Base-by-base conservation (phyloP, 2,329 filamentous ascomycete genomes). In the Aspergillus brasiliensis region DNA sequence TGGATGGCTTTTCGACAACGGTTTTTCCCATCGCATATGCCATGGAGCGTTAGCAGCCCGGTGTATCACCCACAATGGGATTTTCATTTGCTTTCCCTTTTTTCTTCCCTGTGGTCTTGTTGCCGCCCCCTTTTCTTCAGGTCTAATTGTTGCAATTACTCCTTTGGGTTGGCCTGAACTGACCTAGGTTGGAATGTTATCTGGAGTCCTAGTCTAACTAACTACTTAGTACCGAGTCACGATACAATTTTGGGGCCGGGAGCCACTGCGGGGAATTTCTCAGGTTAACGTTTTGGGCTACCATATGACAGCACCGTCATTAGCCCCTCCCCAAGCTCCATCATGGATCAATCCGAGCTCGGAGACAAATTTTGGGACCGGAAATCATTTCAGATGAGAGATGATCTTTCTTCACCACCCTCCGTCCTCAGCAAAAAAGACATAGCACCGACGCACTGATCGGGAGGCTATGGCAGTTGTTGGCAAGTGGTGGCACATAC, bases 161-260 rank as follows among this genome's bases (percentile, higher is more conserved):
- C 52, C 42, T 40, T 40, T 44, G 40, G 17, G 42, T 31, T 46
- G 52, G 52, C 27, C 38, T 44, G 8, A 19, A 6, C 21, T 55
- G 38, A 46, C 34, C 55, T 44, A 49, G 37, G 37, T 56, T 52
- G 62, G 44, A 61, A 59, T 59, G 51, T 54, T 55, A 52, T 57
- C 51, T 46, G 23, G 31, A 49, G 46, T 42, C 44, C 60, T 27
- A n/a, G n/a, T n/a, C n/a, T n/a, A n/a, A n/a, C n/a, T n/a, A n/a
- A n/a, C n/a, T n/a, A 28, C 51, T 60, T 60, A 34, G 34, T 34
- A 47, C 48, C 58, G 53, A 61, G 27, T 62, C 49, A 51, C 54
- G 51, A 48, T 57, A 34, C 25, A 51, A 23, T 13, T 60, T 40
- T 44, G 49, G 19, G 17, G 8, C 37, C 51, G 38, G 34, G 47